A percentile compares a stretch with the other conserved stretches of the same genome.
Conservation (phyloP, 2,329 filamentous ascomycete species). For the Neofusicoccum cordaticola region DNA sequence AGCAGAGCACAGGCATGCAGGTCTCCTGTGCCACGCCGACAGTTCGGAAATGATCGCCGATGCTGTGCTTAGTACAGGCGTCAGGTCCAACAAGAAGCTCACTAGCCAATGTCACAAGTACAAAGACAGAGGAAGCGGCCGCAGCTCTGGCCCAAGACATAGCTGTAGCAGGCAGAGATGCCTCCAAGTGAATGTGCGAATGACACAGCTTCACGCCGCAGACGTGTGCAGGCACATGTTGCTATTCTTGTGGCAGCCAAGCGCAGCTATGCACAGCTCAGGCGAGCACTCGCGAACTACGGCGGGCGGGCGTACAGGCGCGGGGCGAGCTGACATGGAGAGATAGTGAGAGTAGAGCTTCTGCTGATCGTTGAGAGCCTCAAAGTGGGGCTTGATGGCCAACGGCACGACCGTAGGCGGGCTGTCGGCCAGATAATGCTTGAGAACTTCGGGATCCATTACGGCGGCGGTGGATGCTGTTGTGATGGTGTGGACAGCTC, state of each 20-base stretch:
- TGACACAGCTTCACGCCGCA: not conserved
- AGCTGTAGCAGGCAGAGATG: not conserved
- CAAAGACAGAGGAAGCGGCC: not conserved
- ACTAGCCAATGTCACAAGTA: not conserved
- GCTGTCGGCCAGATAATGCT: slow-evolving; percentile 84
- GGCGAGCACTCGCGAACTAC: not conserved
- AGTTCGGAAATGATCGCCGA: not conserved
- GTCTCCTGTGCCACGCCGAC: not conserved
- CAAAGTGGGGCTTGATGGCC: slow-evolving; percentile 90
- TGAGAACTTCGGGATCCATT: slow-evolving; percentile 45
- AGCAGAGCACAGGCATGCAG: not conserved
- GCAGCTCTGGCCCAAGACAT: not conserved
- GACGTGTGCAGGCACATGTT: not conserved
- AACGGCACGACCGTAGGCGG: slow-evolving; percentile 85
- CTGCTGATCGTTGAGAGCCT: slow-evolving; percentile 69
- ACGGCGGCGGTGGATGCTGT: slow-evolving; percentile 20
- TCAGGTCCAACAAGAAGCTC: not conserved
- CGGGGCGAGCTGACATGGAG: slow-evolving; percentile 31
- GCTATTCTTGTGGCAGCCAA: not conserved
- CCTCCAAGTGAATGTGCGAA: not conserved
- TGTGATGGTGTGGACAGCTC: slow-evolving; percentile 8
- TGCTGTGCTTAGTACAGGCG: not conserved
- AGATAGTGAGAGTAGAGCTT: slow-evolving; percentile 82
- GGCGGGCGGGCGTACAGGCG: not conserved
- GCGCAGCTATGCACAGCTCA: not conserved